Evolutionary conservation across 805 yeast genomes (phyloP), one percentile per base, ranked within the genome.

Genomic region (Candida manassasensis): DNA sequence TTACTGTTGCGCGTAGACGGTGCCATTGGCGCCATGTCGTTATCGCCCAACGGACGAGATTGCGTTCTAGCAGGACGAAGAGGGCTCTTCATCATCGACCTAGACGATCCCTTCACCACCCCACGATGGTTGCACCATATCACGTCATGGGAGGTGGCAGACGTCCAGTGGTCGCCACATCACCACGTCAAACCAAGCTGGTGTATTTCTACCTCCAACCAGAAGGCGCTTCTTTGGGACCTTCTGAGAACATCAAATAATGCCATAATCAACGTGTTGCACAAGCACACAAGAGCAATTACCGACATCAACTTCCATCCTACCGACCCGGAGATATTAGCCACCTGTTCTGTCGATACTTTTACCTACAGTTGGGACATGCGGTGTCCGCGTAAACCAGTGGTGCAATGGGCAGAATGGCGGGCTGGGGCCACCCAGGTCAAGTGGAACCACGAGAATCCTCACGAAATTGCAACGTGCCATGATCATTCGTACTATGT

Each of bases 131-230:
- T 93, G 11, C 94, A 81, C 37, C 96, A 93, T 52, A 71, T 79
- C 22, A 90, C 97, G 0, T 79, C 95, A 0, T 93, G 97, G 97
- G 97, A 93, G 57, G 98, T 93, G 3, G 96, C 98, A 0, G 97
- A 90, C 55, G 97, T 90, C 2, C 97, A 93, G 57, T 93, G 98
- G 97, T 85, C 94, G 2, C 96, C 97, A 0, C 97, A 93, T 53
- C 62, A 59, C 38, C 68, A 73, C 4, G 71, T 80, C 2, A 85
- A 84, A 45, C 90, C 95, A 1, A 70, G 82, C 4, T 89, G 97
- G 95, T 86, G 93, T 28, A 82, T 90, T 1, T 85, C 96, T 0
- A 87, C 97, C 0, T 83, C 95, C 2, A 93, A 90, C 57, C 98
- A 90, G 53, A 90, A 90, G 61, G 97, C 96, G 1, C 69, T 93